Percentiles rank a stretch among this genome's conserved stretches.
Conservation (phyloP, 1,139 yeast species). For the Diutina catenulata region DNA sequence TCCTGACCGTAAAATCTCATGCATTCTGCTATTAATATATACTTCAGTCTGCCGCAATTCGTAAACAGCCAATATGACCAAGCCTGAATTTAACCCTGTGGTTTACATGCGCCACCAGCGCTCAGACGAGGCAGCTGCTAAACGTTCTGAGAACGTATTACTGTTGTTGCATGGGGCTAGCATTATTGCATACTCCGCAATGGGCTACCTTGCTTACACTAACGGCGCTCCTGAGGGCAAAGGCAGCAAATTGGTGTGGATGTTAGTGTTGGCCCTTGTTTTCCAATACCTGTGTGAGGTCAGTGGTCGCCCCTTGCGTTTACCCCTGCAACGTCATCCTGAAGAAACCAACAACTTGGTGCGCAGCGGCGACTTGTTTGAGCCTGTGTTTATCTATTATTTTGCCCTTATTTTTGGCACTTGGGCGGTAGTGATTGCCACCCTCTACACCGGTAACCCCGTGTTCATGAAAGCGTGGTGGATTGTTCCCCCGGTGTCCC, state of each 20-base stretch:
- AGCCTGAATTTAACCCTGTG: constrained; percentile 1
- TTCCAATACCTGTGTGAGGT: neutral
- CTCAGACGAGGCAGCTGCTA: neutral
- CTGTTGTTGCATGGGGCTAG: neutral
- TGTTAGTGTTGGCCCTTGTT: neutral
- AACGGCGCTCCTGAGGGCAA: neutral
- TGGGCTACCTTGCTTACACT: neutral
- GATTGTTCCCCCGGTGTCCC: neutral
- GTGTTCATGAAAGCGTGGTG: neutral
- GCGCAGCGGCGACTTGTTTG: neutral
- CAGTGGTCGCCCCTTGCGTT: constrained; percentile 1
- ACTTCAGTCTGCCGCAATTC: no score
- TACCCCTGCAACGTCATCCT: neutral
- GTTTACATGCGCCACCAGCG: constrained; percentile 5
- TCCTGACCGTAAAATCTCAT: no score
- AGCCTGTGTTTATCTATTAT: neutral
- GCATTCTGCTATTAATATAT: no score
- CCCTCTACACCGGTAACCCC: neutral
- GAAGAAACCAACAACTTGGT: neutral
- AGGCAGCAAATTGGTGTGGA: neutral
- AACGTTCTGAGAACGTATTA: neutral
- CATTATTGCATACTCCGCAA: neutral
- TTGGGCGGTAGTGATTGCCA: neutral
- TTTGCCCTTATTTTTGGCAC: neutral
- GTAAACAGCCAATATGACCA: no score